phyloP scores from a whole-genome alignment of 192 early-diverging fungal genomes.

The Oehlia diaphana region DNA sequence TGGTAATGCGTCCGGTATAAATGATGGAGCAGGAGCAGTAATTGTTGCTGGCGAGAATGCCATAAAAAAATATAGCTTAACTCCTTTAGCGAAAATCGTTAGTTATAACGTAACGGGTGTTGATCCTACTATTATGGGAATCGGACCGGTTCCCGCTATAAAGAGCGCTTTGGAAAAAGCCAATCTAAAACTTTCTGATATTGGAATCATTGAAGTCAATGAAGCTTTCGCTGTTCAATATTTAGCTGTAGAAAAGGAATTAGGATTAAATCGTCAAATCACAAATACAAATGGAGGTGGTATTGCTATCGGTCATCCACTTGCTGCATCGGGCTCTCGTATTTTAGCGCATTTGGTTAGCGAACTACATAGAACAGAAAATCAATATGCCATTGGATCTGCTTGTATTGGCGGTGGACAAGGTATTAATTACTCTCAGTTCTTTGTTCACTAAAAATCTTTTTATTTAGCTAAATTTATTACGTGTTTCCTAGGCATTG shows the following conservation, averaged over 20 bases:
- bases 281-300: slow-evolving; percentile 89
- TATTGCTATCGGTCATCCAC: slow-evolving; percentile 92
- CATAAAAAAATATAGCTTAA: slow-evolving; percentile 75
- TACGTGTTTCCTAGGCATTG: slow-evolving; percentile 34
- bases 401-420: slow-evolving; percentile 95
- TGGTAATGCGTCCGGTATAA: slow-evolving; percentile 94
- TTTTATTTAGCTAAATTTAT: neutral
- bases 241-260: slow-evolving; percentile 84
- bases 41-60: slow-evolving; percentile 86
- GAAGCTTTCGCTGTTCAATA: slow-evolving; percentile 98
- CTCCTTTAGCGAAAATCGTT: slow-evolving; percentile 84
- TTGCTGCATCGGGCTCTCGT: slow-evolving; percentile 94
- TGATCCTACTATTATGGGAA: slow-evolving; percentile 94
- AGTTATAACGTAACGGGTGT: slow-evolving; percentile 84
- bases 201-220: slow-evolving; percentile 94
- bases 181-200: slow-evolving; percentile 74
- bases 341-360: slow-evolving; percentile 88
- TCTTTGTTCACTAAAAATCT: slow-evolving; percentile 10
- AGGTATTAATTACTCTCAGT: slow-evolving; percentile 39
- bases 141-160: slow-evolving; percentile 94
- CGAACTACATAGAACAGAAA: slow-evolving; percentile 77
- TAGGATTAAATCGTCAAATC: slow-evolving; percentile 76
- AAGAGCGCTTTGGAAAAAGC: slow-evolving; percentile 80
- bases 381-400: slow-evolving; percentile 88
- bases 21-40: slow-evolving; percentile 88